These are phyloP conservation scores for Raphidocelis subcapitata DNA, from an alignment of 139 green algal species.

Conservation along the genomic window DNA sequence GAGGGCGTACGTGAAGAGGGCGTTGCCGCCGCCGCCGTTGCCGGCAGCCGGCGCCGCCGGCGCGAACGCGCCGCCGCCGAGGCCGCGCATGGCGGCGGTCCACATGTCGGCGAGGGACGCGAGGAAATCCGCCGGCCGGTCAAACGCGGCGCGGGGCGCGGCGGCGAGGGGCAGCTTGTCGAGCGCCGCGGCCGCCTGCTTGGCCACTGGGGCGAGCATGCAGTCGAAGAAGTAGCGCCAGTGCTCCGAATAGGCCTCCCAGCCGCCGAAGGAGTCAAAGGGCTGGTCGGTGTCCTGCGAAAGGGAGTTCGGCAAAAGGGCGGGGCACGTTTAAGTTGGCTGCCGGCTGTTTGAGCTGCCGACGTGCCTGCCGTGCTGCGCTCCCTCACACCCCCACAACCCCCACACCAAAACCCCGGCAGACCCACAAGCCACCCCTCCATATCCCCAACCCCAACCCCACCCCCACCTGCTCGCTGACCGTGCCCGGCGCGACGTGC, in stretches of 20 bases:
- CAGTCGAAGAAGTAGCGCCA: conserved; percentile 96
- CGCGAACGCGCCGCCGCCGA: background rate
- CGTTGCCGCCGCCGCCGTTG: background rate
- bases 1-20: conserved; percentile 36
- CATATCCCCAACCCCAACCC: background rate
- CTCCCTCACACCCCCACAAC: background rate
- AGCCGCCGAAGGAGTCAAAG: conserved; percentile 48
- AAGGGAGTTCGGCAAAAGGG: too few relatives aligned
- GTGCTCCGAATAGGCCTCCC: conserved; percentile 72
- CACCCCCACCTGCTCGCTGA: conserved; percentile 25
- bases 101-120: conserved; percentile 2
- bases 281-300: background rate
- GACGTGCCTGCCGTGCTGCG: background rate
- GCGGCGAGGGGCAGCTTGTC: conserved; percentile 70
- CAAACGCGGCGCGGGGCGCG: conserved; percentile 1
- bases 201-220: conserved; percentile 89
- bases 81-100: background rate
- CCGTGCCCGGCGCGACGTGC: conserved; percentile 60
- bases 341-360: too few relatives aligned
- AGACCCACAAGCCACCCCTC: background rate
- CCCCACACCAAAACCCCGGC: background rate
- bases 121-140: conserved; percentile 4
- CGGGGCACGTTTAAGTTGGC: too few relatives aligned
- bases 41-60: background rate
- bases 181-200: conserved; percentile 58